phyloP scores from a whole-genome alignment of 495 filamentous ascomycete species.

The Aspergillus carlsbadensis region DNA sequence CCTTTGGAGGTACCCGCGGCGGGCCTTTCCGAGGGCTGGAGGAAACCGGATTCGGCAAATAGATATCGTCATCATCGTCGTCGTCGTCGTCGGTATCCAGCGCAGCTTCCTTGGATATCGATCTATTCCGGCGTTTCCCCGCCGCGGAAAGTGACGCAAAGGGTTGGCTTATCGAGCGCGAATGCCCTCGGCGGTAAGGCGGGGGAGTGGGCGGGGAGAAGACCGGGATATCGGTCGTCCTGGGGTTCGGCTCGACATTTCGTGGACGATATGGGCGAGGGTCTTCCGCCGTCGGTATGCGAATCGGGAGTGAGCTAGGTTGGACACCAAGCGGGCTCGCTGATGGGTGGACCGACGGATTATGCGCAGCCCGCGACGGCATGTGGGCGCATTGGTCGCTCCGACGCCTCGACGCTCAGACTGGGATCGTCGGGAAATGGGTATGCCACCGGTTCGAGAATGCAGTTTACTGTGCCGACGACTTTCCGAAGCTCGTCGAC shows the following conservation, averaged over 20 bases:
- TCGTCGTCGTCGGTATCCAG: constrained; percentile 45
- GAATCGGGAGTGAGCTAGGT: constrained; percentile 21
- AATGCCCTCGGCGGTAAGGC: constrained; percentile 47
- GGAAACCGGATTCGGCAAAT: constrained; percentile 24
- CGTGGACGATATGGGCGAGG: constrained; percentile 25
- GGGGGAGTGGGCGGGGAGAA: constrained; percentile 20
- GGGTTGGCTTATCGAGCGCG: constrained; percentile 74
- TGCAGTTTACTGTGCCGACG: not conserved
- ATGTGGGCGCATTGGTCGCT: constrained; percentile 38
- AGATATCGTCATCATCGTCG: constrained; percentile 40
- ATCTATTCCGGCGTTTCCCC: constrained; percentile 51
- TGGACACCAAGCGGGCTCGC: constrained; percentile 21
- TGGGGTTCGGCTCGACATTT: constrained; percentile 21
- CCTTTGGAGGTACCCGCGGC: constrained; percentile 25
- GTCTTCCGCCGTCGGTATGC: constrained; percentile 21
- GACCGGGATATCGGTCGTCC: not conserved
- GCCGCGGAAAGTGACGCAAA: constrained; percentile 59
- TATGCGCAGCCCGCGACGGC: constrained; percentile 40
- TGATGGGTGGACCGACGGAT: constrained; percentile 31
- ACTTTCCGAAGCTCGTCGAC: not conserved
- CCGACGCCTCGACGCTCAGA: not conserved
- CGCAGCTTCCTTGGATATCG: constrained; percentile 26
- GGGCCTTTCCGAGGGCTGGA: constrained; percentile 35
- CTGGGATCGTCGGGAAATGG: not conserved
- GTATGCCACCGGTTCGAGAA: not conserved